Conservation (phyloP, 768 basidiomycete genomes). For the Tulasnella calospora region DNA sequence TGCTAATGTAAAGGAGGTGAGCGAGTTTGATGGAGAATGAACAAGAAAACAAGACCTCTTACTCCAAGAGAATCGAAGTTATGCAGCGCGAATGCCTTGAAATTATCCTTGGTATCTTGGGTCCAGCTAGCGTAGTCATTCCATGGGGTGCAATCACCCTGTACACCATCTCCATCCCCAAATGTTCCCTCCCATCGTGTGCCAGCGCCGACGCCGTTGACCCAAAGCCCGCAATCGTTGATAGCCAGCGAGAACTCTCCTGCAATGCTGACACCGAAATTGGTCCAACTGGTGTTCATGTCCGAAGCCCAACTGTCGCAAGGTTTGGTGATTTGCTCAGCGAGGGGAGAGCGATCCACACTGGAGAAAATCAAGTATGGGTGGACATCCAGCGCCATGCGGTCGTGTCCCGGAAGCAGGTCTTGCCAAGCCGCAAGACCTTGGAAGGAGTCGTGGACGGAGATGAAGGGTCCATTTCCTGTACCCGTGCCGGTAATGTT, state of each 20-base stretch:
- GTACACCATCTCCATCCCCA: slow-evolving; percentile 34
- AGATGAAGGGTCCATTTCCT: slow-evolving; percentile 80
- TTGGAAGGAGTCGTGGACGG: slow-evolving; percentile 84
- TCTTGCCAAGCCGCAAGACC: slow-evolving; percentile 58
- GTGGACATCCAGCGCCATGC: slow-evolving; percentile 75
- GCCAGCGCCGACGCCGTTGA: slow-evolving; percentile 50
- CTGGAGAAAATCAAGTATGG: slow-evolving; percentile 73
- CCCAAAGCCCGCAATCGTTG: slow-evolving; percentile 38
- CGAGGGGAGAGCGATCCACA: slow-evolving; percentile 61
- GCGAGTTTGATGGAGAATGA: not conserved
- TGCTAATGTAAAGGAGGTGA: slow-evolving; percentile 46
- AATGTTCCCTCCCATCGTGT: slow-evolving; percentile 88
- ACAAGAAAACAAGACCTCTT: slow-evolving; percentile 23
- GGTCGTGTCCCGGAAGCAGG: slow-evolving; percentile 75
- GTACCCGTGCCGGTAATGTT: slow-evolving; percentile 70
- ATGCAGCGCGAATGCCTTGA: slow-evolving; percentile 67
- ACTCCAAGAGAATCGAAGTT: slow-evolving; percentile 93
- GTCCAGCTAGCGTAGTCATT: slow-evolving; percentile 69
- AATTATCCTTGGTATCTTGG: slow-evolving; percentile 53
- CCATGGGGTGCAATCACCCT: slow-evolving; percentile 60
- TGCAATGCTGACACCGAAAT: slow-evolving; percentile 74
- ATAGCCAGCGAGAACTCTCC: slow-evolving; percentile 60
- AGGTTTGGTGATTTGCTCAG: slow-evolving; percentile 53
- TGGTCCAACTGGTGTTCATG: slow-evolving; percentile 71
- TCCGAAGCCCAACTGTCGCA: slow-evolving; percentile 65